phyloP scores from a whole-genome alignment of 768 basidiomycete genomes.

The Erythrobasidium yunnanense region DNA sequence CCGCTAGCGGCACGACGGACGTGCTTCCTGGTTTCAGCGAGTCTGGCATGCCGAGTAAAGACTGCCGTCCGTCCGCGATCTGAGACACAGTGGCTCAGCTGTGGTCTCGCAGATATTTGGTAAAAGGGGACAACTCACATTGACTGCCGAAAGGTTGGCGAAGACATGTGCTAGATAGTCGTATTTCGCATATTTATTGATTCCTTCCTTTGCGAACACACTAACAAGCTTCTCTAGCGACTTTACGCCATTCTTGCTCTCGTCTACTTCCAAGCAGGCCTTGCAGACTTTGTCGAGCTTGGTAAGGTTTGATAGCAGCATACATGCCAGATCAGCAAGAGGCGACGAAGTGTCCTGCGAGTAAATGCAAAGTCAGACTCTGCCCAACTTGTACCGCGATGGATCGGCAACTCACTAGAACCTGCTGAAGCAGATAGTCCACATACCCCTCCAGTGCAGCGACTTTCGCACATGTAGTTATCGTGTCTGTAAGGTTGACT shows the following conservation, averaged over 20 bases:
- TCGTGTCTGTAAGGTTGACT: constrained; percentile 27
- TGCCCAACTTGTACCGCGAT: neutral
- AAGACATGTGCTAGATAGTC: constrained; percentile 26
- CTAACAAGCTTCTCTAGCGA: constrained; percentile 18
- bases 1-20: constrained; percentile 1
- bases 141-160: constrained; percentile 26
- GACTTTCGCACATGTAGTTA: neutral
- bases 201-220: constrained; percentile 15
- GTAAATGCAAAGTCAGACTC: neutral
- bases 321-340: constrained; percentile 23
- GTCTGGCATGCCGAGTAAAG: constrained; percentile 19
- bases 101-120: neutral
- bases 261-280: constrained; percentile 3
- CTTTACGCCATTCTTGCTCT: neutral
- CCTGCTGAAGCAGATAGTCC: neutral
- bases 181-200: constrained; percentile 23
- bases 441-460: neutral
- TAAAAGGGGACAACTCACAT: neutral
- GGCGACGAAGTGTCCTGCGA: constrained; percentile 1
- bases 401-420: neutral
- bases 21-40: constrained; percentile 4
- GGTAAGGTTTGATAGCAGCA: constrained; percentile 31
- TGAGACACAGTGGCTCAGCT: neutral
- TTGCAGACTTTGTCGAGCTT: constrained; percentile 21
- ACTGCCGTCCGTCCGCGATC: constrained; percentile 11